Base-by-base conservation (phyloP, 1,284 basidiomycete genomes). In the Moniliella sp. region DNA sequence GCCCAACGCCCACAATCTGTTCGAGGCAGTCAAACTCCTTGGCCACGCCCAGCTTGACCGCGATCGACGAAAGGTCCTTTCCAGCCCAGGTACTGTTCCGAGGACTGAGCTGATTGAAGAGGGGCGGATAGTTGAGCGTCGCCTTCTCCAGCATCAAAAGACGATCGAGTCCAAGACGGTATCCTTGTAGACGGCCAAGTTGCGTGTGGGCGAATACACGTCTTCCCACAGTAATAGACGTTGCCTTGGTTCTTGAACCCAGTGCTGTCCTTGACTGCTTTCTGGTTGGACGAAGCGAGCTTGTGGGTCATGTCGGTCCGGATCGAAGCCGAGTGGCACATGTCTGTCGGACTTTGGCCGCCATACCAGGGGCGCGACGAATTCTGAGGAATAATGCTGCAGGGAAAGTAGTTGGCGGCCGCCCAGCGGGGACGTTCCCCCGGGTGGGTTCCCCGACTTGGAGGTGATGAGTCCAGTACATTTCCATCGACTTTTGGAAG, bases 151-250 rank as follows among this genome's bases (percentile, higher is more conserved):
- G 71, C 78, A 79, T 80, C 31, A 77, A 68, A 18, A 97, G 69
- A 5, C 91, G 69, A 50, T 69, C 64, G 30, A 69, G 60, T 97
- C 84, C 36, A 97, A 69, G 9, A 97, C 82, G n/a, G 67, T 63
- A 15, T 83, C 86, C 63, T 88, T 79, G 57, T 75, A 93, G 12
- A 94, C 83, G 15, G 76, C 83, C 15, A 97, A 62, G 56, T 88
- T 91, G 15, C 81, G 70, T 11, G 64, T 57, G 2, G 69, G 31
- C 48, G 75, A 72, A 36, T 65, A 64, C 28, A 97, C 66, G 57
- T 88, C 75, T 32, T 76, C 70, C 88, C 88, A 97, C 3, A 74
- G 76, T 55, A 81, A 91, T 78, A 94, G 28, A 94, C 81, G 57
- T 86, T 75, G 4, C 86, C 88, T 34, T 72, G 66, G 3, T 73